Conservation (phyloP, 2,329 filamentous ascomycete genomes). For the Calonectria crousiana region DNA sequence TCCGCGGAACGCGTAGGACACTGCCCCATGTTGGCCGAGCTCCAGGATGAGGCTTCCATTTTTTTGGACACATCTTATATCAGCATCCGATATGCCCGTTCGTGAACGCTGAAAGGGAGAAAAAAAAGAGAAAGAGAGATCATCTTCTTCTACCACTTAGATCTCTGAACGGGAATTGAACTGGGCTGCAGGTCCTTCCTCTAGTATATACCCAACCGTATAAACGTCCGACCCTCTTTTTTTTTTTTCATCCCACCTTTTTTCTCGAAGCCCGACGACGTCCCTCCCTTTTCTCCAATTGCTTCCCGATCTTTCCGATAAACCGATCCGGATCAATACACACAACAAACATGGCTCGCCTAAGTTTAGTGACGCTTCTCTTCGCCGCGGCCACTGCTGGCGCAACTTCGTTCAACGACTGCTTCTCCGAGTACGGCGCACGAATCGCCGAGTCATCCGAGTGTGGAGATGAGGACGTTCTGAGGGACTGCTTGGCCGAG, state of each 20-base stretch:
- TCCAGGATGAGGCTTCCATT: slow-evolving; percentile 1
- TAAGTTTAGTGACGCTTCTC: background rate
- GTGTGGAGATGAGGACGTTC: background rate
- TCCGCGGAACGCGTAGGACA: slow-evolving; percentile 1
- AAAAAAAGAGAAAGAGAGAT: background rate
- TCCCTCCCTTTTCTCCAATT: background rate
- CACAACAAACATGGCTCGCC: background rate
- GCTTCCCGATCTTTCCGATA: slow-evolving; percentile 1
- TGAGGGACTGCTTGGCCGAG: background rate
- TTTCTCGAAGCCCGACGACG: background rate
- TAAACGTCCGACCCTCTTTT: slow-evolving; percentile 2
- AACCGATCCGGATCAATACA: background rate
- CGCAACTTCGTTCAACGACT: background rate
- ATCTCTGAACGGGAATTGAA: background rate
- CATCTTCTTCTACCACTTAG: background rate
- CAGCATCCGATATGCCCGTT: background rate
- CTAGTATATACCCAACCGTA: background rate
- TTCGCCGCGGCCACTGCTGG: background rate
- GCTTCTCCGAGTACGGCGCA: background rate
- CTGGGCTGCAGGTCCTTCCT: background rate
- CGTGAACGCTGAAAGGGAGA: background rate
- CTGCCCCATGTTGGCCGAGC: background rate
- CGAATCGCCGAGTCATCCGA: slow-evolving; percentile 2
- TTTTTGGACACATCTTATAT: background rate
- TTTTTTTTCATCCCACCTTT: slow-evolving; percentile 6